Conservation (phyloP, 179 eudicot genomes). For the Camellia oleifera region DNA sequence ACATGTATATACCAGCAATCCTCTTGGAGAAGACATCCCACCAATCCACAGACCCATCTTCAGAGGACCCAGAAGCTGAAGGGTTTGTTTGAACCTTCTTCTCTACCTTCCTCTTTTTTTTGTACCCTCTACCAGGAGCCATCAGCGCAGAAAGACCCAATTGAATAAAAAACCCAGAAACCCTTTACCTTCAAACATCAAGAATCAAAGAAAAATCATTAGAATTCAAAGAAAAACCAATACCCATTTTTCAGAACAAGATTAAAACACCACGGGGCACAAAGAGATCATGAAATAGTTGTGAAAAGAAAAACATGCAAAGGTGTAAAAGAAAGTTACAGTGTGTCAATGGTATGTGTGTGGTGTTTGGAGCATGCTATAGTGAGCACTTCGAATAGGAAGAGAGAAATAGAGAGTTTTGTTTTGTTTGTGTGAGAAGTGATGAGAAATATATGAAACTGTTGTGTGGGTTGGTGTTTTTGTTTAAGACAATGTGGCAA, state of each 20-base stretch:
- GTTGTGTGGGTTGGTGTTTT: conserved; percentile 22
- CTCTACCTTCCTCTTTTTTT: conserved; percentile 63
- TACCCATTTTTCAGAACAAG: conserved; percentile 16
- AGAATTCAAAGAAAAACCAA: conserved; percentile 13
- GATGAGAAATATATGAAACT: conserved; percentile 13
- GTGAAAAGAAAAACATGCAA: conserved; percentile 20
- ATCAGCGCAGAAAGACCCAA: conserved; percentile 44
- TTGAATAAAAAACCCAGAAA: conserved; percentile 39
- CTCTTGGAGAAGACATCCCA: conserved; percentile 58
- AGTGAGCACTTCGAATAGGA: conserved; percentile 5
- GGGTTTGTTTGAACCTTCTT: conserved; percentile 32
- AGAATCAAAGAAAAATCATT: conserved; percentile 16
- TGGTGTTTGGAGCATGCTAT: conserved; percentile 24
- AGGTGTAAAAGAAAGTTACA: neutral
- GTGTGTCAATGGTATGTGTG: conserved; percentile 10
- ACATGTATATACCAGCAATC: conserved; percentile 48
- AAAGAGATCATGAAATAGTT: conserved; percentile 10
- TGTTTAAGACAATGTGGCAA: conserved; percentile 21
- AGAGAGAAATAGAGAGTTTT: neutral
- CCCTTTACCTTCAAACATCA: conserved; percentile 20
- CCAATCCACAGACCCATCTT: conserved; percentile 67
- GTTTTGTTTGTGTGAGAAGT: neutral
- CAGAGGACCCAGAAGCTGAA: conserved; percentile 41
- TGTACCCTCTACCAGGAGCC: conserved; percentile 78
- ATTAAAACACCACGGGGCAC: conserved; percentile 13